phyloP scores from a whole-genome alignment of 2,329 filamentous ascomycete genomes.

The Xylariaceae sp. region DNA sequence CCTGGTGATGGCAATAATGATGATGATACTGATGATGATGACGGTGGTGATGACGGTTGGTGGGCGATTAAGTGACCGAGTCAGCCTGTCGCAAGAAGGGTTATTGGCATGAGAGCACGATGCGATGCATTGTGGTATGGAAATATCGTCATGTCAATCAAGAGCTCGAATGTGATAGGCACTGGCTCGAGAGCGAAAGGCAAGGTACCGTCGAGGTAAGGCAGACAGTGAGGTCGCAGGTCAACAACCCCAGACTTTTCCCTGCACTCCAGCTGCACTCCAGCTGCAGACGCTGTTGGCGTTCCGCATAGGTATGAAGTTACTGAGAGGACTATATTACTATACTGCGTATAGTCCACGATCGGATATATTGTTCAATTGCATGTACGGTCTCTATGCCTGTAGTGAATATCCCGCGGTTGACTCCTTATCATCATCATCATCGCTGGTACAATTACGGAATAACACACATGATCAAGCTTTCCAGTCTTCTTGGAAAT shows the following conservation, averaged over 20 bases:
- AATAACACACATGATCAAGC: neutral
- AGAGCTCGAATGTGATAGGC: neutral
- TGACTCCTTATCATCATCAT: neutral
- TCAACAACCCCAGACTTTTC: too few relatives aligned
- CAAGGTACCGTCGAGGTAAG: neutral
- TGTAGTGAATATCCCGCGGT: neutral
- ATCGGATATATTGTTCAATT: neutral
- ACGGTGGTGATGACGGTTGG: slow-evolving; percentile 1
- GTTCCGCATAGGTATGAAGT: too few relatives aligned
- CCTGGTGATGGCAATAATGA: neutral
- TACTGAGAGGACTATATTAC: too few relatives aligned
- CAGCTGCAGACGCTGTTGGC: too few relatives aligned
- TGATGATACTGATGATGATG: neutral
- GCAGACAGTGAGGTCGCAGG: too few relatives aligned
- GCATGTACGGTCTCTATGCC: neutral
- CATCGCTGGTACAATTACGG: neutral
- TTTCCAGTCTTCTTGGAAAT: neutral
- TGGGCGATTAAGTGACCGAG: slow-evolving; percentile 11
- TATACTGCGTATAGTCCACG: too few relatives aligned
- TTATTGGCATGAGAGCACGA: slow-evolving; percentile 11
- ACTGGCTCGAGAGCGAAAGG: neutral
- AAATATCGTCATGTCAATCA: slow-evolving; percentile 18
- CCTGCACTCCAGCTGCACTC: too few relatives aligned
- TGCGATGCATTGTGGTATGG: slow-evolving; percentile 14
- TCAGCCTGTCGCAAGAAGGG: slow-evolving; percentile 16